phyloP scores from a whole-genome alignment of 1,139 yeast genomes.

The Taiozyma onychis region DNA sequence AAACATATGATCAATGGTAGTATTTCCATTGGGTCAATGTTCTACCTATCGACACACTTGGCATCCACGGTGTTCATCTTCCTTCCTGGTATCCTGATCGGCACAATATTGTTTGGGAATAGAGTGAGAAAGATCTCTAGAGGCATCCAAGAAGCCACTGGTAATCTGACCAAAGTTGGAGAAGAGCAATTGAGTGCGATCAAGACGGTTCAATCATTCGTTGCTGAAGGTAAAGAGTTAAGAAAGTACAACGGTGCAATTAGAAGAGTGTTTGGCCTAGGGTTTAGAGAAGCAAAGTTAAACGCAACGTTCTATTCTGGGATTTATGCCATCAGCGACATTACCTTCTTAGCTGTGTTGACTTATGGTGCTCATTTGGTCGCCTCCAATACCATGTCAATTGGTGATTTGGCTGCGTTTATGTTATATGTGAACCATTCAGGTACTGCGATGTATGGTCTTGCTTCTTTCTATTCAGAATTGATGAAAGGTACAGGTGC shows the following conservation, averaged over 20 bases:
- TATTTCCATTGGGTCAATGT: constrained; percentile 86
- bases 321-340: constrained; percentile 77
- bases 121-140: constrained; percentile 71
- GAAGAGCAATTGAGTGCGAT: constrained; percentile 89
- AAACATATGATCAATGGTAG: constrained; percentile 74
- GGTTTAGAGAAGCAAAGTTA: constrained; percentile 74
- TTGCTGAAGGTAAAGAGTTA: constrained; percentile 70
- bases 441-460: constrained; percentile 83
- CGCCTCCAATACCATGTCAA: constrained; percentile 59
- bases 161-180: constrained; percentile 79
- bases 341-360: constrained; percentile 68
- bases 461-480: constrained; percentile 88
- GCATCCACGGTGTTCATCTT: constrained; percentile 71
- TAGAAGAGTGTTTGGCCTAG: constrained; percentile 65
- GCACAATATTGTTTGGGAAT: constrained; percentile 75
- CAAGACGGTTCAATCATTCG: constrained; percentile 82
- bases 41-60: constrained; percentile 73
- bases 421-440: constrained; percentile 93
- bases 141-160: constrained; percentile 78
- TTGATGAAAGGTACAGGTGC: constrained; percentile 97
- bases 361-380: constrained; percentile 81
- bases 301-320: constrained; percentile 73
- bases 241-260: constrained; percentile 62
- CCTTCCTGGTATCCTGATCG: constrained; percentile 76
- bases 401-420: constrained; percentile 89